Evolutionary conservation across 2,329 filamentous ascomycete genomes (phyloP).

Genomic region (Coniochaeta hoffmannii): DNA sequence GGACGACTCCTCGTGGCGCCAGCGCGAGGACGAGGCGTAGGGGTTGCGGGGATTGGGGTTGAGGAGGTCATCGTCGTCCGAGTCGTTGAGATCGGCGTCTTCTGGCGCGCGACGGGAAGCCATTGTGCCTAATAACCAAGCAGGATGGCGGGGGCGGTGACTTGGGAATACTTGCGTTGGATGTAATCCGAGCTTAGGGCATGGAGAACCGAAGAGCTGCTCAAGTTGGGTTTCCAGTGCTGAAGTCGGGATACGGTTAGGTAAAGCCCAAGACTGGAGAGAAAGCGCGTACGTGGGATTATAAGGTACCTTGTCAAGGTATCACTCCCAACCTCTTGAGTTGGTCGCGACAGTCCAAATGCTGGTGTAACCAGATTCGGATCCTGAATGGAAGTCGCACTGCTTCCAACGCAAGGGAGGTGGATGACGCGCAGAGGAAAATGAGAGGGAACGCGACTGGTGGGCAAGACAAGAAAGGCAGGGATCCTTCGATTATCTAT

Average conservation of each 20-base stretch:
- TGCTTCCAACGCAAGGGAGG: neutral
- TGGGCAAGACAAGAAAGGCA: neutral
- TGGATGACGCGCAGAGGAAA: neutral
- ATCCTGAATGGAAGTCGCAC: conserved; percentile 1
- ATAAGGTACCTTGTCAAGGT: neutral
- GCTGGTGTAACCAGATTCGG: neutral
- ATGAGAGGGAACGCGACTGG: neutral
- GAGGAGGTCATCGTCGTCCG: conserved; percentile 13
- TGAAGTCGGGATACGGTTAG: neutral
- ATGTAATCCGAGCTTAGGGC: neutral
- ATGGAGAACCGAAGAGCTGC: neutral
- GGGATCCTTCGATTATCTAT: neutral
- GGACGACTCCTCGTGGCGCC: conserved; percentile 58
- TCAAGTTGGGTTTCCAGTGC: neutral
- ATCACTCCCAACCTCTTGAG: neutral
- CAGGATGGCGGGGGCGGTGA: too few relatives aligned
- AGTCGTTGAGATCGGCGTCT: conserved; percentile 6
- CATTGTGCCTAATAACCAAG: conserved; percentile 14
- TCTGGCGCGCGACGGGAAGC: conserved; percentile 8
- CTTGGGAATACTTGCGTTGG: neutral
- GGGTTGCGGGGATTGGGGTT: conserved; percentile 36
- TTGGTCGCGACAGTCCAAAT: neutral
- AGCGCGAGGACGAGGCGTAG: conserved; percentile 48
- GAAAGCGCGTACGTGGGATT: neutral
- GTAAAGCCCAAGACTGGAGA: neutral